Evolutionary conservation across 805 yeast genomes (phyloP), one percentile per base, ranked within the genome.

Genomic region (Cyberlindnera americana): DNA sequence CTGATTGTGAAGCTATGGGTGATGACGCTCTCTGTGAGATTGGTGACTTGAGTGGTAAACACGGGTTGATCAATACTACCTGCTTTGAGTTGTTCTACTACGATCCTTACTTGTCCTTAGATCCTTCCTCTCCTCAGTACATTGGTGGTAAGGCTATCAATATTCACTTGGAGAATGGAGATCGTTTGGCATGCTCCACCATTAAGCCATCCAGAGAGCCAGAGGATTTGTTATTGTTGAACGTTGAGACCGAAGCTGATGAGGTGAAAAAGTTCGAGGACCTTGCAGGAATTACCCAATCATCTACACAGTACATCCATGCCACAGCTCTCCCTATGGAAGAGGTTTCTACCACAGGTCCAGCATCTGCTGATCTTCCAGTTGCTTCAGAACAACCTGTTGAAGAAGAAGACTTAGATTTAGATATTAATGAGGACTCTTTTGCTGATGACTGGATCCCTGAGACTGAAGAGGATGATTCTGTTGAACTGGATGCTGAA

Each of bases 31-130:
- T 58, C 25, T 83, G 88, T 57, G 79, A 79, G 60, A 75, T 82
- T 29, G 91, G 91, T 42, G 90, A 83, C 55, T 73, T 83, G 51
- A 75, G 85, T 25, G 91, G 91, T 31, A 83, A 82, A 58, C 89
- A 83, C 60, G 91, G 91, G 11, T 72, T 65, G 63, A 78, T 83
- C 53, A 72, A 81, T 55, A 71, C 85, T 16, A 81, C 86, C 11
- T 81, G 87, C 56, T 80, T 75, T 59, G 82, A 80, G 59, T 65
- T 77, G 21, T 67, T 69, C 43, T 83, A 78, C 57, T 62, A 69
- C 43, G 90, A 83, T 54, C 82, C 81, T 6, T 83, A 72, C 58
- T 59, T 83, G 38, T 79, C 89, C 0, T 70, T 83, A 58, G 70
- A 78, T 52, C 73, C 74, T 26, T 59, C 62, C 34, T 69, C 77